Evolutionary conservation across 805 yeast genomes (phyloP).

Genomic region (Wickerhamia fluorescens): DNA sequence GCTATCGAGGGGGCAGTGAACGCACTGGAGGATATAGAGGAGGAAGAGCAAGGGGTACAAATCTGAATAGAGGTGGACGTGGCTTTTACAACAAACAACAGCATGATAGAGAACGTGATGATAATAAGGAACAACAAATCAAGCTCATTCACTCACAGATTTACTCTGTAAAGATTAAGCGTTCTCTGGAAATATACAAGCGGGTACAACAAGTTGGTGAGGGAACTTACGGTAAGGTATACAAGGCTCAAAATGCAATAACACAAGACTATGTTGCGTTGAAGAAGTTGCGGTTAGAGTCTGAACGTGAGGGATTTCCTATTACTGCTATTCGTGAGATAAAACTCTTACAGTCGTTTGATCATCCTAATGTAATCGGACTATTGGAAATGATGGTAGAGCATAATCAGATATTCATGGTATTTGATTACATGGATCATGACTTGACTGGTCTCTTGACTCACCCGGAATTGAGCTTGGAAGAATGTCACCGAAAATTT

Average conservation of each 20-base stretch:
- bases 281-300: constrained; percentile 75
- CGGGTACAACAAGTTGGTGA: constrained; percentile 92
- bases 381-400: constrained; percentile 88
- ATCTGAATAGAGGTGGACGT: background rate
- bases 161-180: constrained; percentile 21
- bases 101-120: constrained; percentile 1
- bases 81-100: background rate
- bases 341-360: constrained; percentile 71
- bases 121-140: constrained; percentile 2
- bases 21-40: background rate
- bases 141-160: constrained; percentile 16
- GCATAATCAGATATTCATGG: constrained; percentile 69
- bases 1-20: background rate
- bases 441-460: constrained; percentile 84
- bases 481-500: constrained; percentile 60
- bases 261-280: constrained; percentile 78
- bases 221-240: constrained; percentile 96
- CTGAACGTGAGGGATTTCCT: constrained; percentile 92
- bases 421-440: constrained; percentile 89
- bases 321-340: constrained; percentile 93
- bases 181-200: constrained; percentile 45
- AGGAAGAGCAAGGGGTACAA: background rate
- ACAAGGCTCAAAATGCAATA: constrained; percentile 67
- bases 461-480: constrained; percentile 59
- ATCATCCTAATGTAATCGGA: constrained; percentile 77